These are phyloP conservation scores for Zymoseptoria crescenta DNA, from an alignment of 2,329 filamentous ascomycete genomes.

Conservation along the genomic window DNA sequence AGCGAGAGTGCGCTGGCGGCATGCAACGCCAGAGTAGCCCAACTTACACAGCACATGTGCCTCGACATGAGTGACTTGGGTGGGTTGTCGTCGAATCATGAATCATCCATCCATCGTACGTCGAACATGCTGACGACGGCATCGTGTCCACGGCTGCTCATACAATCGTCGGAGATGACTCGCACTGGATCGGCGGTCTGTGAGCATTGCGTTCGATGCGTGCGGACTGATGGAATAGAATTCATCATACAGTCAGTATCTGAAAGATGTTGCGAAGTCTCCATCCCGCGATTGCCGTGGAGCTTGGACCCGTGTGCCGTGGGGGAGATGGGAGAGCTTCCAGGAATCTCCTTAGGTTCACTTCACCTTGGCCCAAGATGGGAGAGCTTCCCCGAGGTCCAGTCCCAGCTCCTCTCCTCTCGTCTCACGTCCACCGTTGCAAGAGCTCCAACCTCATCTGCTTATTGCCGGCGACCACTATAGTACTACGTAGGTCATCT, in stretches of 20 bases:
- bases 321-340: no score
- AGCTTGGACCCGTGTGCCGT: not conserved
- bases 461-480: conserved; percentile 1
- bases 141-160: not conserved
- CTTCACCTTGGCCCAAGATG: no score
- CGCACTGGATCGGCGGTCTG: not conserved
- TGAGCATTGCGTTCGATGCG: not conserved
- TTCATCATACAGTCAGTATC: not conserved
- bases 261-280: no score
- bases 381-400: no score
- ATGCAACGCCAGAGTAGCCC: not conserved
- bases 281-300: not conserved
- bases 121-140: not conserved
- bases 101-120: no score
- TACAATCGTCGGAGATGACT: not conserved
- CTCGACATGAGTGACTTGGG: not conserved
- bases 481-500: not conserved
- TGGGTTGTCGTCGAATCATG: no score
- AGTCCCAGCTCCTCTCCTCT: no score
- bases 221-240: not conserved
- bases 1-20: not conserved
- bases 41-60: not conserved
- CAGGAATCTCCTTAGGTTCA: no score
- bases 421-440: not conserved
- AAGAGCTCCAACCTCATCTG: not conserved